These are phyloP conservation scores for Nitzschia sp. DNA, from an alignment of 108 stramenopile species.

Conservation along the genomic window DNA sequence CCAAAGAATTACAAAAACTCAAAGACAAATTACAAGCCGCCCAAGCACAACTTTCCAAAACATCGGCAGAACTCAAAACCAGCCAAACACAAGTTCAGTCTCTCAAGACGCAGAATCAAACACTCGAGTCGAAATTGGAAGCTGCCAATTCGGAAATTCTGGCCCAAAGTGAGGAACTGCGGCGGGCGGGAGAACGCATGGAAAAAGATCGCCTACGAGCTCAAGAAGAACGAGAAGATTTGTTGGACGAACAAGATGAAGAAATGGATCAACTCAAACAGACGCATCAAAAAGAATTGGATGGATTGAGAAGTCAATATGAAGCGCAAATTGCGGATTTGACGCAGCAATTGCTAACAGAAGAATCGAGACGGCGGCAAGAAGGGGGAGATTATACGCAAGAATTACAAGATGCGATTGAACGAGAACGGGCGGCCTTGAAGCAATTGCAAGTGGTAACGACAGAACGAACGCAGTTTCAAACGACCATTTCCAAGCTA, in stretches of 20 bases:
- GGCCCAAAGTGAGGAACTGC: constrained; percentile 75
- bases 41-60: constrained; percentile 7
- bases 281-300: constrained; percentile 42
- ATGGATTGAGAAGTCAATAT: constrained; percentile 38
- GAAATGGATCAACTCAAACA: constrained; percentile 50
- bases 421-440: constrained; percentile 62
- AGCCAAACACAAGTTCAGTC: constrained; percentile 43
- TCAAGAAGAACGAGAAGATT: constrained; percentile 72
- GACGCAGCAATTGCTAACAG: constrained; percentile 49
- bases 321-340: constrained; percentile 47
- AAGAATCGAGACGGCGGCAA: constrained; percentile 40
- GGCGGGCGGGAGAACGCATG: constrained; percentile 72
- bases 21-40: constrained; percentile 12
- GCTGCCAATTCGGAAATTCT: constrained; percentile 65
- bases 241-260: constrained; percentile 71
- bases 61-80: constrained; percentile 15
- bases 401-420: constrained; percentile 65
- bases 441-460: constrained; percentile 42
- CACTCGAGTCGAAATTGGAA: constrained; percentile 62
- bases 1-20: constrained; percentile 14
- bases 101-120: constrained; percentile 57
- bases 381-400: constrained; percentile 76
- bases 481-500: constrained; percentile 47
- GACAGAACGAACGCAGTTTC: constrained; percentile 50
- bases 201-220: constrained; percentile 63